Percentiles rank a stretch among this genome's conserved stretches.
Conservation (phyloP, 331 rosid genomes). For the Cydonia oblonga region DNA sequence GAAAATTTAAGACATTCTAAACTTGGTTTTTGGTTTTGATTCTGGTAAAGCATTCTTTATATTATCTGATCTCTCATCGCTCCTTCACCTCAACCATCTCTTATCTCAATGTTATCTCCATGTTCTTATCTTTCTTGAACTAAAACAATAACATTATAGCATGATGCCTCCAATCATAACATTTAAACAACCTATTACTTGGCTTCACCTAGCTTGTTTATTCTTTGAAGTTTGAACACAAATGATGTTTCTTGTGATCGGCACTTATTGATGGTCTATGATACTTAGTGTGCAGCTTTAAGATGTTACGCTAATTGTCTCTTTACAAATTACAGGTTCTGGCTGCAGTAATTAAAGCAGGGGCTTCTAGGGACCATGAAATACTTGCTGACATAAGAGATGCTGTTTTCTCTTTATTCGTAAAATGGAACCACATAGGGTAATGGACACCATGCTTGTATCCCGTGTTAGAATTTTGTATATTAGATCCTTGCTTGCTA, state of each 20-base stretch:
- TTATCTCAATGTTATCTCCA: not conserved
- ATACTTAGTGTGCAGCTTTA: not conserved
- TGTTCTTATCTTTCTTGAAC: not conserved
- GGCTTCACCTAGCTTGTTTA: not conserved
- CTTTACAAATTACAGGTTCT: slow-evolving; percentile 51
- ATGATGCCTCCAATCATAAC: not conserved
- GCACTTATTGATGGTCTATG: not conserved
- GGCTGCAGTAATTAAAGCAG: slow-evolving; percentile 98
- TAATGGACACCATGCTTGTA: slow-evolving; percentile 98
- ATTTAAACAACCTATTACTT: not conserved
- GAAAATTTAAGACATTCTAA: not conserved
- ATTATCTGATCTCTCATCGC: not conserved
- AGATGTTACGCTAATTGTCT: not conserved
- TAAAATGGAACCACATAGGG: slow-evolving; percentile 94
- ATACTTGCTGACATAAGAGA: slow-evolving; percentile 96
- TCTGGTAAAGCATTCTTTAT: not conserved
- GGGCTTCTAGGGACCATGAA: slow-evolving; percentile 98
- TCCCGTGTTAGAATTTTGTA: slow-evolving; percentile 95
- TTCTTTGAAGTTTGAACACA: not conserved
- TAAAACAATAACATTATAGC: not conserved
- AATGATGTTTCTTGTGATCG: not conserved
- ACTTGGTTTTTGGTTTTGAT: not conserved
- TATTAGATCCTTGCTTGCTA: slow-evolving; percentile 87
- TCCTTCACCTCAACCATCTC: not conserved
- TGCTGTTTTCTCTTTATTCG: slow-evolving; percentile 87